Conservation (phyloP, 2,329 filamentous ascomycete genomes). For the Scorias spongiosa region DNA sequence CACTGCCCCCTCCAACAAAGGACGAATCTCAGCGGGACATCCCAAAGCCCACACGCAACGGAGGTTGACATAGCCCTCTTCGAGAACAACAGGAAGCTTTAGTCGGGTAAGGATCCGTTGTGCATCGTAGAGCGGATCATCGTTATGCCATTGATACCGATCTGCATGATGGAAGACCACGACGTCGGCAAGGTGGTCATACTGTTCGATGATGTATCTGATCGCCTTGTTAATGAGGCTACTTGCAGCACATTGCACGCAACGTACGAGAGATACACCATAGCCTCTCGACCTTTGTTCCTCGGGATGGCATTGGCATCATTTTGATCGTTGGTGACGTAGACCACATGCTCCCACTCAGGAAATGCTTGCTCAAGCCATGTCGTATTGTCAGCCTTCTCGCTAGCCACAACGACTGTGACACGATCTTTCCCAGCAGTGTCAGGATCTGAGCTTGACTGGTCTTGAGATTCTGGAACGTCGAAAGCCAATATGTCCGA, state of each 20-base stretch:
- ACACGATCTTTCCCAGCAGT: neutral
- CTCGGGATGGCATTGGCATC: conserved; percentile 27
- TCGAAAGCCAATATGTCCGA: too few species aligned
- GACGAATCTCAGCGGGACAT: conserved; percentile 36
- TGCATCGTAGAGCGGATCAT: conserved; percentile 35
- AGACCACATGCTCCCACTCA: conserved; percentile 26
- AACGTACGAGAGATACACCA: conserved; percentile 34
- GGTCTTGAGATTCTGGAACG: too few species aligned
- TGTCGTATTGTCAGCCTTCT: conserved; percentile 23
- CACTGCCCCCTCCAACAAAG: conserved; percentile 7
- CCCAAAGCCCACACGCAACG: conserved; percentile 38
- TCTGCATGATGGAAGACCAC: conserved; percentile 46
- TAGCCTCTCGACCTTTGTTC: conserved; percentile 35
- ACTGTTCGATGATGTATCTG: conserved; percentile 38
- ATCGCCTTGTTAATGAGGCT: neutral
- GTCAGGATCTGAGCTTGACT: too few species aligned
- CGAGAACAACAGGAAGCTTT: conserved; percentile 32
- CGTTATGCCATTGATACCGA: conserved; percentile 41
- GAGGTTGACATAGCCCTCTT: conserved; percentile 38
- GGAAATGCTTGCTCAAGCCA: conserved; percentile 26
- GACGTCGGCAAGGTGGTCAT: conserved; percentile 38
- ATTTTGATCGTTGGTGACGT: conserved; percentile 25
- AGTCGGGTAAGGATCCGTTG: conserved; percentile 33
- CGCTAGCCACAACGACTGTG: conserved; percentile 21
- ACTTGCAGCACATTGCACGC: too few species aligned